Conservation (phyloP, 805 yeast species). For the Saccharomycopsis oosterbeekiorum region DNA sequence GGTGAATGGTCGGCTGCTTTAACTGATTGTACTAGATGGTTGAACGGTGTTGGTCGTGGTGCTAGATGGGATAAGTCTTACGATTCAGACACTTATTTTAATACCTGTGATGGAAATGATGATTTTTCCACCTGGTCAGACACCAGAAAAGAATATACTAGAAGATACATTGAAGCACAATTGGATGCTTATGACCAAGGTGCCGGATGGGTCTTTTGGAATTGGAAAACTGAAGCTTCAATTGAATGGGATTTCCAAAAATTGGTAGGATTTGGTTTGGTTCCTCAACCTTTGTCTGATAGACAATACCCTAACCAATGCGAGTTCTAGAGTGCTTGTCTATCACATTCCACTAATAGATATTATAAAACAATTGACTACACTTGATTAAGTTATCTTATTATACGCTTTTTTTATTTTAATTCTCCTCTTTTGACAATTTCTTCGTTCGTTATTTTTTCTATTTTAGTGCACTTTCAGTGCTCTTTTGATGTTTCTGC, state of each 20-base stretch:
- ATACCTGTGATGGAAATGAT: slow-evolving; percentile 32
- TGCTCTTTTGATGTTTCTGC: neutral
- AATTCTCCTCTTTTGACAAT: neutral
- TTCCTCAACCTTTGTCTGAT: slow-evolving; percentile 52
- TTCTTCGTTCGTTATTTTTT: neutral
- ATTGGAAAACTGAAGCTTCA: slow-evolving; percentile 55
- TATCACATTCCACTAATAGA: neutral
- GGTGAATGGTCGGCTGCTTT: slow-evolving; percentile 69
- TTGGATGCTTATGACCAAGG: slow-evolving; percentile 40
- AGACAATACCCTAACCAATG: slow-evolving; percentile 34
- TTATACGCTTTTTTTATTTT: neutral
- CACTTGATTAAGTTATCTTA: neutral
- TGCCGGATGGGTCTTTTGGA: slow-evolving; percentile 64
- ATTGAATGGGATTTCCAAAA: slow-evolving; percentile 57
- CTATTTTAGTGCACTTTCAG: neutral
- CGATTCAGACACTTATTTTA: slow-evolving; percentile 4
- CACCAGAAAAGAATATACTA: slow-evolving; percentile 33
- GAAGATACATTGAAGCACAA: slow-evolving; percentile 54
- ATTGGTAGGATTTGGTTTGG: slow-evolving; percentile 39
- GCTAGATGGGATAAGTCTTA: slow-evolving; percentile 49
- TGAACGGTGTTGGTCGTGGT: slow-evolving; percentile 62
- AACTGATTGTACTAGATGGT: slow-evolving; percentile 62
- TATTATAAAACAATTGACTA: neutral
- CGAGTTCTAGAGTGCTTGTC: slow-evolving; percentile 3
- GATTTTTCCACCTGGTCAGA: slow-evolving; percentile 34